These are phyloP conservation scores for Rasamsonia emersonii DNA, from an alignment of 2,329 filamentous ascomycete genomes.

Conservation along the genomic window DNA sequence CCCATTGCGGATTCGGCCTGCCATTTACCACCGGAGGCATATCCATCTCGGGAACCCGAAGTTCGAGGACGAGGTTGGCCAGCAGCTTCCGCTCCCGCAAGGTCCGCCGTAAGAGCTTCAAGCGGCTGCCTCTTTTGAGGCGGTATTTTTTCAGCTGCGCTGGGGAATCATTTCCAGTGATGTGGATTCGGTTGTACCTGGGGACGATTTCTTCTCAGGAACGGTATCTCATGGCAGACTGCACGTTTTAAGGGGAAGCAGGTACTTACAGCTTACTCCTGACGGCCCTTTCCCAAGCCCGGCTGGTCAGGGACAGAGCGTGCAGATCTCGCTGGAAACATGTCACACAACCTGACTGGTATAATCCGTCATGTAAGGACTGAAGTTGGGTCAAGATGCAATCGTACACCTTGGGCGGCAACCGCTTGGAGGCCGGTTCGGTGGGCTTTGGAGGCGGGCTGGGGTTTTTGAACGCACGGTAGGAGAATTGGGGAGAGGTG, in stretches of 20 bases:
- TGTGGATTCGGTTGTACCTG: slow-evolving; percentile 43
- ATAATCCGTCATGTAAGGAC: slow-evolving; percentile 29
- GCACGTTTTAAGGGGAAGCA: not conserved
- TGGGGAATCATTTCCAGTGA: slow-evolving; percentile 40
- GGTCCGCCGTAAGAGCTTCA: slow-evolving; percentile 48
- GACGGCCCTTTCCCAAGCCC: slow-evolving; percentile 48
- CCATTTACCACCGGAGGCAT: slow-evolving; percentile 27
- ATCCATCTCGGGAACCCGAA: slow-evolving; percentile 45
- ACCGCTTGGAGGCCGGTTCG: slow-evolving; percentile 31
- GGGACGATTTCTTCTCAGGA: too few relatives aligned
- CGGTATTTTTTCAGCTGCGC: slow-evolving; percentile 40
- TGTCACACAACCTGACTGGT: slow-evolving; percentile 39
- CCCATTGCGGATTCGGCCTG: slow-evolving; percentile 32
- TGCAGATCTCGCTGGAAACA: slow-evolving; percentile 49
- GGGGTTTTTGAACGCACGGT: slow-evolving; percentile 30
- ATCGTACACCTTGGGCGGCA: slow-evolving; percentile 48
- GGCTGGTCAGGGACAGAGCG: slow-evolving; percentile 46
- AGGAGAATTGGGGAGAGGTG: slow-evolving; percentile 18
- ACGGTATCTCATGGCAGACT: too few relatives aligned
- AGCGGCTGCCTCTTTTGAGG: slow-evolving; percentile 40
- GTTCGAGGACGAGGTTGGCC: slow-evolving; percentile 44
- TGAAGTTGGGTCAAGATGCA: slow-evolving; percentile 46
- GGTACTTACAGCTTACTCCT: slow-evolving; percentile 43
- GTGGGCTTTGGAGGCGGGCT: slow-evolving; percentile 22
- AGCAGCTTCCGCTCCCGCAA: slow-evolving; percentile 44